These are phyloP conservation scores for Gonapodya prolifera DNA, from an alignment of 192 early-diverging fungal genomes.

Conservation along the genomic window DNA sequence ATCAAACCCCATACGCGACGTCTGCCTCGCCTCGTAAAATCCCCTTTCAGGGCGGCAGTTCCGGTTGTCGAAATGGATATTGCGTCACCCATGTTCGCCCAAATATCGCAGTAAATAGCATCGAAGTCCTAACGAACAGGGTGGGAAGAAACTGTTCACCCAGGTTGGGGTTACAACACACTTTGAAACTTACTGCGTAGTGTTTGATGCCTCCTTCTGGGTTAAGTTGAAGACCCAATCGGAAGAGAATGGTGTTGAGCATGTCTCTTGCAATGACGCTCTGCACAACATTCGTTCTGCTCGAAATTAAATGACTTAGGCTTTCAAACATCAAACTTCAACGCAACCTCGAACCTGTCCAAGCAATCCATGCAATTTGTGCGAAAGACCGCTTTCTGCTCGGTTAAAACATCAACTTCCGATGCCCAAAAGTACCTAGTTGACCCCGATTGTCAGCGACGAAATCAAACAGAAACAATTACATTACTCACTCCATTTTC, in stretches of 20 bases:
- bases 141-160: too few relatives aligned
- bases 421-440: background rate
- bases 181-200: background rate
- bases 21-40: slow-evolving; percentile 45
- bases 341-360: background rate
- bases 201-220: background rate
- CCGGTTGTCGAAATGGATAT: slow-evolving; percentile 67
- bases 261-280: background rate
- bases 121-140: too few relatives aligned
- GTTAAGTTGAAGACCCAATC: background rate
- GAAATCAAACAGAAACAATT: background rate
- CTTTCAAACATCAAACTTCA: background rate
- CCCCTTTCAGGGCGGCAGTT: slow-evolving; percentile 64
- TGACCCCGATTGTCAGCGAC: too few relatives aligned
- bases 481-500: background rate
- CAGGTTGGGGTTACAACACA: too few relatives aligned
- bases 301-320: too few relatives aligned
- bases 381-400: background rate
- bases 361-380: background rate
- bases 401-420: background rate
- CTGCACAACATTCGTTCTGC: background rate
- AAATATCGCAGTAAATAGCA: slow-evolving; percentile 11
- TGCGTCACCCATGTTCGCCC: slow-evolving; percentile 73
- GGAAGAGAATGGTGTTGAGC: background rate
- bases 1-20: background rate